phyloP scores from a whole-genome alignment of 108 stramenopile species.

The Asterionellopsis glacialis region DNA sequence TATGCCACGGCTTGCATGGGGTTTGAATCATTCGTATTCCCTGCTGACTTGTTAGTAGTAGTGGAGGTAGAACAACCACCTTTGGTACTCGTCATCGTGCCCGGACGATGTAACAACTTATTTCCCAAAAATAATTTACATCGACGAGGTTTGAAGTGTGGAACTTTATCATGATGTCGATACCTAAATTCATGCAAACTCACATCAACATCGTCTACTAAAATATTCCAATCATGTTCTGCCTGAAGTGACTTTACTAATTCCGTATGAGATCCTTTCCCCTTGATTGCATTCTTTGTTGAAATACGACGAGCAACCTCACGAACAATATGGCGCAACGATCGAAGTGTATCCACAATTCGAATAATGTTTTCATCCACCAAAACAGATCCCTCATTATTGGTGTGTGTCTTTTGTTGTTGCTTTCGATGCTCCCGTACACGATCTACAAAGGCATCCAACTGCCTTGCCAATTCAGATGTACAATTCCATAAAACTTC shows the following conservation, averaged over 20 bases:
- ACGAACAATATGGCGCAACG: constrained; percentile 41
- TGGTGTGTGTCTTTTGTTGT: background rate
- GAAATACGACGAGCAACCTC: constrained; percentile 43
- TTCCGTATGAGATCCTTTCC: background rate
- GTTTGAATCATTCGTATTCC: constrained; percentile 24
- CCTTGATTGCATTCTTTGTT: constrained; percentile 2
- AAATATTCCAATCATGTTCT: constrained; percentile 30
- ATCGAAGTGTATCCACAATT: constrained; percentile 39
- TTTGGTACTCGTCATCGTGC: constrained; percentile 22
- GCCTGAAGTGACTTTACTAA: background rate
- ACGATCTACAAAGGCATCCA: constrained; percentile 38
- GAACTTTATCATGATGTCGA: constrained; percentile 25
- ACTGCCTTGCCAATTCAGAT: constrained; percentile 36
- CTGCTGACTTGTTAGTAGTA: background rate
- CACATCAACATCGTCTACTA: constrained; percentile 57
- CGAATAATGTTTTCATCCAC: constrained; percentile 24
- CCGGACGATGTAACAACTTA: constrained; percentile 2
- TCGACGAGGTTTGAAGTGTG: constrained; percentile 27
- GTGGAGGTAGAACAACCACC: background rate
- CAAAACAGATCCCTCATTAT: constrained; percentile 3
- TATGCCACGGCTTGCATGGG: constrained; percentile 28
- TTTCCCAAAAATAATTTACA: constrained; percentile 1
- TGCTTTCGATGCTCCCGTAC: constrained; percentile 24
- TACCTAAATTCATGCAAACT: constrained; percentile 69
- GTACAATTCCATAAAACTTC: constrained; percentile 74